Conservation (phyloP, 345 rosid species). For the Salix brachista region DNA sequence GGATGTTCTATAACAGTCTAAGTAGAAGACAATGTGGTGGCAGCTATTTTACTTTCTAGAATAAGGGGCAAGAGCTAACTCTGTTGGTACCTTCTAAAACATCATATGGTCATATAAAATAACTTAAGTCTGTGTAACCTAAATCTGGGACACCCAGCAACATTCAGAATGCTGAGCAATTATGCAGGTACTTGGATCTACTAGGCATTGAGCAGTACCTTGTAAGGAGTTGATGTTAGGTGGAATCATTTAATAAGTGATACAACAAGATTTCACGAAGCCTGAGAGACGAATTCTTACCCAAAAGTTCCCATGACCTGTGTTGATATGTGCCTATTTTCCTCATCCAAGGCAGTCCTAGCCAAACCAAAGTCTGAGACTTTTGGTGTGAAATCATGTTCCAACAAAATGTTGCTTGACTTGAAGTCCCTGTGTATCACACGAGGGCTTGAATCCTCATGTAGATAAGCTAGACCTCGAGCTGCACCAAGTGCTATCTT, state of each 20-base stretch:
- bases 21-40: not conserved
- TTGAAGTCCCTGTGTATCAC: conserved; percentile 98
- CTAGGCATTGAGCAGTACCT: not conserved
- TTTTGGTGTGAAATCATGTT: conserved; percentile 86
- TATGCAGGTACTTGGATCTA: not conserved
- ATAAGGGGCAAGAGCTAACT: not conserved
- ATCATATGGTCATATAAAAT: not conserved
- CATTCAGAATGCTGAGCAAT: not conserved
- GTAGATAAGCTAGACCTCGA: conserved; percentile 90
- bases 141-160: not conserved
- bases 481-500: conserved; percentile 98
- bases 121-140: not conserved
- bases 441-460: conserved; percentile 93
- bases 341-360: conserved; percentile 87
- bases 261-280: not conserved
- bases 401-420: conserved; percentile 90
- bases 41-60: not conserved
- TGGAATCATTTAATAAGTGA: not conserved
- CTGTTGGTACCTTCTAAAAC: not conserved
- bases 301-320: conserved; percentile 99
- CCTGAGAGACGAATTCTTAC: conserved; percentile 29
- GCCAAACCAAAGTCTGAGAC: conserved; percentile 97
- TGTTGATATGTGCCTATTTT: conserved; percentile 79
- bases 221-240: not conserved
- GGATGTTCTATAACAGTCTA: not conserved